Conservation (phyloP, 768 basidiomycete genomes). For the Neoboletus subvelutipes region DNA sequence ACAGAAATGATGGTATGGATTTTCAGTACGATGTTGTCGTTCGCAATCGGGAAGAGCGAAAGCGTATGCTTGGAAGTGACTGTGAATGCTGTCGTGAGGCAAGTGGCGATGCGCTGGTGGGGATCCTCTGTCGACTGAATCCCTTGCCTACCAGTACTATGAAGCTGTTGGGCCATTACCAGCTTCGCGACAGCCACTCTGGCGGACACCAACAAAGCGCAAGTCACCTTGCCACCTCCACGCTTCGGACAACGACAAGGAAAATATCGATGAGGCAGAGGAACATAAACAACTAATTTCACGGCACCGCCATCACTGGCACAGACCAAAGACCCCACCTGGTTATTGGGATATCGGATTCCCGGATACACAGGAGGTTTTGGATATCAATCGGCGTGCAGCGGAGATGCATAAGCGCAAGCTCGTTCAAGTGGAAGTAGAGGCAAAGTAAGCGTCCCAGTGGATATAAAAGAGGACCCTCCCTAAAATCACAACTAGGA, state of each 20-base stretch:
- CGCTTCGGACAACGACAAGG: constrained; percentile 23
- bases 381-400: constrained; percentile 72
- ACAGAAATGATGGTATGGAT: constrained; percentile 60
- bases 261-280: constrained; percentile 35
- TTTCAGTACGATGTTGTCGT: constrained; percentile 80
- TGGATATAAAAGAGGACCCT: neutral
- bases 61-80: constrained; percentile 67
- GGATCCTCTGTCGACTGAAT: neutral
- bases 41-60: constrained; percentile 60
- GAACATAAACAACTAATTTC: constrained; percentile 72
- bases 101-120: constrained; percentile 20
- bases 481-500: constrained; percentile 16
- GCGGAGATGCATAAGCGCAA: constrained; percentile 71
- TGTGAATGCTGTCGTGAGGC: constrained; percentile 84
- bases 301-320: constrained; percentile 71
- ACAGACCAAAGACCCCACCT: constrained; percentile 71
- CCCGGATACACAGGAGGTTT: constrained; percentile 79
- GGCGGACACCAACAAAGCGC: constrained; percentile 61
- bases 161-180: constrained; percentile 73
- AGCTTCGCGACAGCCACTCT: constrained; percentile 65
- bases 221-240: constrained; percentile 9
- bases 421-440: constrained; percentile 53
- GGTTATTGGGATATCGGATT: constrained; percentile 92
- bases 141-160: constrained; percentile 59
- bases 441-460: constrained; percentile 49